These are phyloP conservation scores for Sindora glabra DNA, from an alignment of 306 rosid genomes.

Conservation along the genomic window DNA sequence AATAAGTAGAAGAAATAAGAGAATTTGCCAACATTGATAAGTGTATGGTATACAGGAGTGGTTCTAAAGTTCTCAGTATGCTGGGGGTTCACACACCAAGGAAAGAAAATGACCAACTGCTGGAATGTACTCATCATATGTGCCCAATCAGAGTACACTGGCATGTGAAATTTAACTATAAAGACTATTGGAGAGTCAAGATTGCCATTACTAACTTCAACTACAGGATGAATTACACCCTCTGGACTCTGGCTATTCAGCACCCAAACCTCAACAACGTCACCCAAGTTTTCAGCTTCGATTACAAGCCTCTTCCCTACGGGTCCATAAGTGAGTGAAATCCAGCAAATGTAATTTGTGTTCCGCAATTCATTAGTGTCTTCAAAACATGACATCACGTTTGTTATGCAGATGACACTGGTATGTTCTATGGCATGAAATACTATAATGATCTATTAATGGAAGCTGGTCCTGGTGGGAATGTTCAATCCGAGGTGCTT, in stretches of 20 bases:
- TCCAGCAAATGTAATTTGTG: not conserved
- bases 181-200: conserved; percentile 90
- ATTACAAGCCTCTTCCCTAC: conserved; percentile 84
- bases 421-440: conserved; percentile 84
- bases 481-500: conserved; percentile 77
- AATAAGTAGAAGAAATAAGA: not conserved
- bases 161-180: conserved; percentile 77
- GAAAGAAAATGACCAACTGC: conserved; percentile 59
- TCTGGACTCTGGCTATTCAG: conserved; percentile 78
- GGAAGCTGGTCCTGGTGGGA: conserved; percentile 85
- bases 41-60: conserved; percentile 38
- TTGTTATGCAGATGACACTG: conserved; percentile 69
- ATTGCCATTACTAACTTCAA: conserved; percentile 74
- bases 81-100: conserved; percentile 57
- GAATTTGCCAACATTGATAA: not conserved
- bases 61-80: conserved; percentile 58
- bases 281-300: conserved; percentile 88
- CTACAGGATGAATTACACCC: conserved; percentile 69
- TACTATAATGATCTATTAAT: conserved; percentile 64
- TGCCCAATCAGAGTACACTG: conserved; percentile 91
- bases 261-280: conserved; percentile 92
- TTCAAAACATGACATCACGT: not conserved
- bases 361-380: too few species aligned
- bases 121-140: conserved; percentile 93
- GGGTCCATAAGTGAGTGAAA: conserved; percentile 73